These are phyloP conservation scores for Alternaria ventricosa DNA, from an alignment of 2,329 filamentous ascomycete genomes.

Conservation along the genomic window DNA sequence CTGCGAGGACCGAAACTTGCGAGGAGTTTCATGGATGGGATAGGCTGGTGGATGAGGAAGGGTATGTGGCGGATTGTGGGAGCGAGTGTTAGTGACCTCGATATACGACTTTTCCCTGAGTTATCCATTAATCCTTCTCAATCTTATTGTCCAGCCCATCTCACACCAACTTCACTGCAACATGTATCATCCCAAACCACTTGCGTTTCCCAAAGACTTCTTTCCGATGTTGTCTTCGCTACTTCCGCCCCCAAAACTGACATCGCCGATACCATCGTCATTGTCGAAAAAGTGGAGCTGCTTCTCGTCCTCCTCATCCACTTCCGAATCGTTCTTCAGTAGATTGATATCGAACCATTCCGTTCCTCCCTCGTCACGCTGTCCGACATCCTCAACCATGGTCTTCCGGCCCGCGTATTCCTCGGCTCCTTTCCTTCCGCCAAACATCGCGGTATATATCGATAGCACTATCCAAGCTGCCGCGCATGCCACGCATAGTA, in stretches of 20 bases:
- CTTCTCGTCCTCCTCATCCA: background rate
- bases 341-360: background rate
- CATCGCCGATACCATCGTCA: background rate
- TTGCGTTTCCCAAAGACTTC: background rate
- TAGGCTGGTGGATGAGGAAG: background rate
- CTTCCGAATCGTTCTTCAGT: background rate
- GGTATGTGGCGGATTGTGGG: background rate
- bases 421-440: background rate
- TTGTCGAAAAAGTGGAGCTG: background rate
- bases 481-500: no score
- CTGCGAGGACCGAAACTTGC: background rate
- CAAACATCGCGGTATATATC: no score
- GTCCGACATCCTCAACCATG: fast-evolving
- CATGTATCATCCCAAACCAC: fast-evolving
- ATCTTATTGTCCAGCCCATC: no score
- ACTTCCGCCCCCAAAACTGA: background rate
- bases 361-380: fast-evolving
- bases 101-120: no score
- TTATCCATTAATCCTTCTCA: no score
- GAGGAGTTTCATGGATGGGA: background rate
- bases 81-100: no score
- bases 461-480: no score
- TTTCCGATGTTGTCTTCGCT: background rate
- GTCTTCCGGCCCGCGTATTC: background rate
- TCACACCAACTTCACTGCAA: background rate